Conservation (phyloP, 2,329 filamentous ascomycete genomes). For the Thelonectria rubi region DNA sequence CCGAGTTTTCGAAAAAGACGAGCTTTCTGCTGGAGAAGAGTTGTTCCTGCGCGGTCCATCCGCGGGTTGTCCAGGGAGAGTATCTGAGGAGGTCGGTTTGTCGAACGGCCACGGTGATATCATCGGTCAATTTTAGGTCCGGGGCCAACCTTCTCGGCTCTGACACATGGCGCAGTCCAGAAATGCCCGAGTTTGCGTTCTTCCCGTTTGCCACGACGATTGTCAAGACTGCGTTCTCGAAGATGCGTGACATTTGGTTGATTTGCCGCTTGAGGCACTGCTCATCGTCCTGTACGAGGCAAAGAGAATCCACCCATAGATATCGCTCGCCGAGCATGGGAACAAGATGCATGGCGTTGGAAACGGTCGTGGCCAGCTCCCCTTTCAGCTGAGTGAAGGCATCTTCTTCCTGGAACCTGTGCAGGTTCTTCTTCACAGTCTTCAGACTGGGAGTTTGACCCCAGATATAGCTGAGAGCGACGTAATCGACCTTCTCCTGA, state of each 20-base stretch:
- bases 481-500: not conserved
- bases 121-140: conserved; percentile 1
- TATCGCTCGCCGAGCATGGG: conserved; percentile 15
- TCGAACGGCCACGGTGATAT: not conserved
- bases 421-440: conserved; percentile 5
- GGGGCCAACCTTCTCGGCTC: not conserved
- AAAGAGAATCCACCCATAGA: conserved; percentile 25
- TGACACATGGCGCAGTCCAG: conserved; percentile 8
- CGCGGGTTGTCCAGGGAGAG: conserved; percentile 8
- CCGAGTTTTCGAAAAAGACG: conserved; percentile 13
- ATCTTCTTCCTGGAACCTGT: not conserved
- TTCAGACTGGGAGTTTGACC: conserved; percentile 9
- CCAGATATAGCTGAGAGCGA: conserved; percentile 24
- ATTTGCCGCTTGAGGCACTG: conserved; percentile 7
- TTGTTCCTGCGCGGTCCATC: conserved; percentile 25
- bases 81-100: not conserved
- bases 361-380: conserved; percentile 11
- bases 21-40: conserved; percentile 21
- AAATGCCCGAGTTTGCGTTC: conserved; percentile 7
- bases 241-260: conserved; percentile 18
- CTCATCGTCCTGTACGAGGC: conserved; percentile 23
- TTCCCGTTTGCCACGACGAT: conserved; percentile 10
- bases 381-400: not conserved
- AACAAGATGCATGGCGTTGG: conserved; percentile 18
- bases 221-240: conserved; percentile 10